Conservation (phyloP, 106 monocot species). For the Chionographis japonica region DNA sequence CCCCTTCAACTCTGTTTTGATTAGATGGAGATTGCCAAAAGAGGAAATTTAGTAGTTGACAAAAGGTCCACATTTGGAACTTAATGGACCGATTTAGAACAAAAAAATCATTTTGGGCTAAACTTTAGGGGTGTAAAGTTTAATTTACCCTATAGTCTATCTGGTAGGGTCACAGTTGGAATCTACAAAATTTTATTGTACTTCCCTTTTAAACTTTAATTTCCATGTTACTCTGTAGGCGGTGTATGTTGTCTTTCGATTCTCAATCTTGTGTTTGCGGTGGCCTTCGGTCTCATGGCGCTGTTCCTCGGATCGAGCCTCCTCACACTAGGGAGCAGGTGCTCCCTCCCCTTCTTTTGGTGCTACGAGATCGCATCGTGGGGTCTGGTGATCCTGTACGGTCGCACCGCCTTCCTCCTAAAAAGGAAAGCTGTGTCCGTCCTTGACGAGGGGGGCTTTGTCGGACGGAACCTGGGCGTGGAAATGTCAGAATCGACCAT, state of each 20-base stretch:
- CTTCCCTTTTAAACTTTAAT: not conserved
- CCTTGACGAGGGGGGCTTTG: conserved; percentile 45
- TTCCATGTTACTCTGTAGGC: conserved; percentile 32
- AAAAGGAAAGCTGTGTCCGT: conserved; percentile 61
- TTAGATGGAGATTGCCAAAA: too few relatives aligned
- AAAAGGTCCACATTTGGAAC: too few relatives aligned
- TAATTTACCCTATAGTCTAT: too few relatives aligned
- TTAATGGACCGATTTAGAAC: too few relatives aligned
- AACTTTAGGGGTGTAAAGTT: too few relatives aligned
- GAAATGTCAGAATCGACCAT: conserved; percentile 64
- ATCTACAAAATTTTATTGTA: too few relatives aligned
- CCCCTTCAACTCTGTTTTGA: too few relatives aligned
- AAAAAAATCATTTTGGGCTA: too few relatives aligned
- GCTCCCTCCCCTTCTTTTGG: conserved; percentile 88
- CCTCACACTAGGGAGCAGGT: conserved; percentile 77
- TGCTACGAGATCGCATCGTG: conserved; percentile 82
- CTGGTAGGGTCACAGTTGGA: not conserved
- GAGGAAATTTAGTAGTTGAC: too few relatives aligned
- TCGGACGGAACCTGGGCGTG: conserved; percentile 47
- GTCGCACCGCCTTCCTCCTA: conserved; percentile 74
- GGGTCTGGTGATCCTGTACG: conserved; percentile 71
- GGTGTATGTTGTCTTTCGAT: conserved; percentile 82
- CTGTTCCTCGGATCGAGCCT: conserved; percentile 88
- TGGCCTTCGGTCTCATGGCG: conserved; percentile 75
- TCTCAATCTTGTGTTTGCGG: conserved; percentile 69